Base-by-base conservation (phyloP, 2,329 filamentous ascomycete species). In the Diplodia mutila region DNA sequence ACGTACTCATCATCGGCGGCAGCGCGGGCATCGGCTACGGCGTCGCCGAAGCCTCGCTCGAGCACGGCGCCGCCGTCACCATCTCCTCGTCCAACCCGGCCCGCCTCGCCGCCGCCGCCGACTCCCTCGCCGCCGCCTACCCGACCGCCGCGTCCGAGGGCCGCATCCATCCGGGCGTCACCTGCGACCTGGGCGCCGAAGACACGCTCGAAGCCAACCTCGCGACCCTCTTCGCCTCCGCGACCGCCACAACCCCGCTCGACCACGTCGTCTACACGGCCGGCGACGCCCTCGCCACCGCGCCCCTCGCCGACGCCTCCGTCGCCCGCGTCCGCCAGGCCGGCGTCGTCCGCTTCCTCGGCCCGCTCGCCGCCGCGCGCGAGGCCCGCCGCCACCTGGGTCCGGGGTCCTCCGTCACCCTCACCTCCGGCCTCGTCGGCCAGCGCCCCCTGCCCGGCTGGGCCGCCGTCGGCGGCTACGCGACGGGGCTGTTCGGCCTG, bases 1-100 rank as follows among this genome's bases (percentile, higher is more conserved):
- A 80, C 69, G 76, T 89, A 71, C 84, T 91, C 49, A 78, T 91
- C 73, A 82, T 91, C 55, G 89, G 89, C 53, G 89, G 87, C 49
- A 85, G 86, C 2, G 83, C 85, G 18, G 89, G 89, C 63, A 88
- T 91, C 49, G 89, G 89, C 37, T 87, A 83, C 70, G 83, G 79
- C 66, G 85, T 88, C 12, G 88, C 89, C 63, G 84, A 89, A 79
- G 85, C 83, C 2, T 79, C 81, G 16, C 74, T 90, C 51, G 84
- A 85, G 65, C 79, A 84, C 67, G 86, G 86, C 39, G 85, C 85
- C 48, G 75, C 74, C n/a, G 85, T 91, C 18, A 84, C 81, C 54
- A 84, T 91, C 72, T 85, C 86, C n/a, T 88, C 85, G 2, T 90
- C 87, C 2, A 85, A 83, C 65, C 75, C 80, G 11, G 65, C 76